Percentiles rank a stretch among this genome's conserved stretches.
These are phyloP conservation scores for Abelmoschus esculentus DNA, from an alignment of 345 rosid genomes.

Conservation along the genomic window DNA sequence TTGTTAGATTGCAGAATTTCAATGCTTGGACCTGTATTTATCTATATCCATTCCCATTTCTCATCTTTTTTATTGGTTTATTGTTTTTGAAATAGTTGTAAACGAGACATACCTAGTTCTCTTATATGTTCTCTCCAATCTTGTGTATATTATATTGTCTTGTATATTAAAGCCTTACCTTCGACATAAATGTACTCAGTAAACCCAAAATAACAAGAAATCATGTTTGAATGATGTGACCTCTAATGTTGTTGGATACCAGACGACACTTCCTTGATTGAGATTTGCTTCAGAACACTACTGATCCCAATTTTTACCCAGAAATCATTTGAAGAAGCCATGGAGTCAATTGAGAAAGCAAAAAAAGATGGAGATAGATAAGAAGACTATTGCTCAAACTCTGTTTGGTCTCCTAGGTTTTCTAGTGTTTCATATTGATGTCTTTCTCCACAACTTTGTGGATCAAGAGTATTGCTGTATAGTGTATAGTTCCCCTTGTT, in stretches of 20 bases:
- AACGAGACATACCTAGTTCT: neutral
- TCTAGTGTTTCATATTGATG: neutral
- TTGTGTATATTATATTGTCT: neutral
- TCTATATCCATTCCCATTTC: neutral
- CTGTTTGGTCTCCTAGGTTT: neutral
- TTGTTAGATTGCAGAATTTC: no score
- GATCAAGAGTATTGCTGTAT: neutral
- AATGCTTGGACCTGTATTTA: no score
- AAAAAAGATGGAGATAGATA: slow-evolving; percentile 39
- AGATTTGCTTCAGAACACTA: neutral
- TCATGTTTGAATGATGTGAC: neutral
- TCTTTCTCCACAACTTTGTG: neutral
- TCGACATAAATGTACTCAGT: neutral
- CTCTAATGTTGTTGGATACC: neutral
- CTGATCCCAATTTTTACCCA: slow-evolving; percentile 19
- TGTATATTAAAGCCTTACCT: neutral
- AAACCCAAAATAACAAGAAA: neutral
- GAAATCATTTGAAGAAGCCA: slow-evolving; percentile 91
- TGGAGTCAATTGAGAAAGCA: slow-evolving; percentile 64
- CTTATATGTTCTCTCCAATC: neutral
- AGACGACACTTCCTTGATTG: neutral
- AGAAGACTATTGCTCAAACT: neutral
- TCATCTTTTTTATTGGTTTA: neutral
- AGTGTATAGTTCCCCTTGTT: neutral
- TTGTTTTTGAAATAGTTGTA: neutral